phyloP scores from a whole-genome alignment of 2,329 filamentous ascomycete genomes.

The Aspergillus pseudoterreus region DNA sequence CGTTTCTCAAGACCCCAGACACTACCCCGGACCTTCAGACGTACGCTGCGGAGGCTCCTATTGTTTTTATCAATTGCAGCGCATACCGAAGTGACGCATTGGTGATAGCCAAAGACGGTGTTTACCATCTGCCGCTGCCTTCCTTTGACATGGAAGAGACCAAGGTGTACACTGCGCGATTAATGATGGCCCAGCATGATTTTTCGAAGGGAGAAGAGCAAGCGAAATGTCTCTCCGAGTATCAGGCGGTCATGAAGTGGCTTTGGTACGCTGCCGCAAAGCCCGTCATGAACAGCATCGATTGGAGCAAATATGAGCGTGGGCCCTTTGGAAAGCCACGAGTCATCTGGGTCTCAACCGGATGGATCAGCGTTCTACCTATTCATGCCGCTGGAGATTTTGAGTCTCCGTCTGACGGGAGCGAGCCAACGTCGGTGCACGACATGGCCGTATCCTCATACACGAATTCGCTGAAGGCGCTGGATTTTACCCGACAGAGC shows the following conservation, averaged over 20 bases:
- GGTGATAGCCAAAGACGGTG: not conserved
- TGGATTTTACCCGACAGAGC: not conserved
- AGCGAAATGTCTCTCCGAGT: not conserved
- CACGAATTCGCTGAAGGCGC: conserved; percentile 2
- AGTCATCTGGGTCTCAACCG: conserved; percentile 1
- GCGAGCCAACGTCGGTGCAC: not conserved
- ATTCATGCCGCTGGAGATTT: conserved; percentile 4
- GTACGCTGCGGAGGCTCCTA: conserved; percentile 1
- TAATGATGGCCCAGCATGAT: not conserved
- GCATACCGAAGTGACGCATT: conserved; percentile 2
- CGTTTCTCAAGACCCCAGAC: conserved; percentile 1
- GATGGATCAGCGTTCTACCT: conserved; percentile 4
- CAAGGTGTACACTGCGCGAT: not conserved
- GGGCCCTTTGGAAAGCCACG: conserved; percentile 1
- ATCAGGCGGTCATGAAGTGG: conserved; percentile 5
- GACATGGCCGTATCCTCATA: conserved; percentile 4
- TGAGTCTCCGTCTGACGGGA: not conserved
- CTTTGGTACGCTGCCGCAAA: conserved; percentile 3
- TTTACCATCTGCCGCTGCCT: conserved; percentile 1
- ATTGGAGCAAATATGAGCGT: conserved; percentile 2
- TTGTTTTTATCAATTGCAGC: conserved; percentile 5
- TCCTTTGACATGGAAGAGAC: not conserved
- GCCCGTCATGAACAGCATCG: conserved; percentile 1
- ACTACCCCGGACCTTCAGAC: not conserved
- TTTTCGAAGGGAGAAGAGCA: not conserved